These are phyloP conservation scores for Aspergillus sergii DNA, from an alignment of 2,329 filamentous ascomycete species.

Conservation along the genomic window DNA sequence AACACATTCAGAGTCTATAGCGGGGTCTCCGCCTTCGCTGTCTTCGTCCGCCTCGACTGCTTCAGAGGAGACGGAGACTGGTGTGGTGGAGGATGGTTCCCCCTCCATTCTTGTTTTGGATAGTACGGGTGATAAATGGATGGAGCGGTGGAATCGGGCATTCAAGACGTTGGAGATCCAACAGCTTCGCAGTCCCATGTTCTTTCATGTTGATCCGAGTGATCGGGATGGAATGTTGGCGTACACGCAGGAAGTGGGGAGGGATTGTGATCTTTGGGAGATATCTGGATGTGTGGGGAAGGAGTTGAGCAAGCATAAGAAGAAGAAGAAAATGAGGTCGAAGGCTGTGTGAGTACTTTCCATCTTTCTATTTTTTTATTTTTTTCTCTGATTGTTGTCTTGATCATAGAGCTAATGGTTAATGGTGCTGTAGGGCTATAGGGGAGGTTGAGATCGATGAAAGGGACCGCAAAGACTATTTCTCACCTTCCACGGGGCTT, in stretches of 20 bases:
- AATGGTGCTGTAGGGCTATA: constrained; percentile 17
- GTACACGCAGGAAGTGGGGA: constrained; percentile 63
- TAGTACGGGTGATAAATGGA: constrained; percentile 64
- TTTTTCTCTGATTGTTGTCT: neutral
- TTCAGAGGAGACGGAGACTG: constrained; percentile 6
- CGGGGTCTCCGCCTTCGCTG: constrained; percentile 23
- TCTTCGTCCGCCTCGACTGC: constrained; percentile 19
- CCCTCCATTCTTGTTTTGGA: constrained; percentile 67
- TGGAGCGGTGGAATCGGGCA: constrained; percentile 69
- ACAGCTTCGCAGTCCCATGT: constrained; percentile 76
- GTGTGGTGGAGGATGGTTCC: neutral
- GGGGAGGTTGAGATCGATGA: constrained; percentile 61
- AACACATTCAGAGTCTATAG: constrained; percentile 10
- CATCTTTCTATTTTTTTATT: neutral
- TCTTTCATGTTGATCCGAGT: constrained; percentile 77
- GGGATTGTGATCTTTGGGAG: constrained; percentile 68
- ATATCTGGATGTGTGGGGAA: constrained; percentile 76
- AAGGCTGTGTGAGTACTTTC: constrained; percentile 16
- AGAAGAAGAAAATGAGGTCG: constrained; percentile 68
- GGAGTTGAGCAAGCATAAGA: constrained; percentile 75
- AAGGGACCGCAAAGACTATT: constrained; percentile 70
- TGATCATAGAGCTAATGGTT: neutral
- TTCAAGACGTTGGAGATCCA: constrained; percentile 71
- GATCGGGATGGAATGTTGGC: constrained; percentile 74
- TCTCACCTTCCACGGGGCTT: constrained; percentile 62